Evolutionary conservation across 352 stramenopile genomes (phyloP), one percentile per base, ranked within the genome.

Genomic region (Pythium rhizo-oryzae): DNA sequence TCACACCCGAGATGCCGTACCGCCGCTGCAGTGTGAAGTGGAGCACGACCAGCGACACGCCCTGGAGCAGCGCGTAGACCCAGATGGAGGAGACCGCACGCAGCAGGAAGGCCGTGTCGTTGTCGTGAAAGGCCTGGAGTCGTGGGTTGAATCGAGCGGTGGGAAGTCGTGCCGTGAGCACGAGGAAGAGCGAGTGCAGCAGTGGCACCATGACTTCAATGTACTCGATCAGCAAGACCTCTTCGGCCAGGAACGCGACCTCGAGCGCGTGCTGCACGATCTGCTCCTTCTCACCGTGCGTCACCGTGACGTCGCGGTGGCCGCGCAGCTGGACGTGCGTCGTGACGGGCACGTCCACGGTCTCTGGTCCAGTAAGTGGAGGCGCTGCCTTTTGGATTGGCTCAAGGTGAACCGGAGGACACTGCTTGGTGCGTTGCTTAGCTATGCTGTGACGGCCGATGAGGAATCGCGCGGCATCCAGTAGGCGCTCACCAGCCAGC

Each of bases 211-310:
- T 47, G 24, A 70, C 64, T 46, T 70, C 64, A 19, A 70, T 59
- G 41, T 65, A 70, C 64, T 70, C 64, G 39, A 70, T 23, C n/a
- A 70, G 56, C 24, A 70, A 33, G 24, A 72, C 30, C n/a, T 54
- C 21, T 46, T 66, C 51, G 12, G 64, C 44, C 6, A 30, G 8
- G 18, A 50, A 50, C 6, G 33, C 59, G 1, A 54, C 39, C 52
- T 72, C 58, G 4, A 72, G 30, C 4, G 65, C 58, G n/a, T 72
- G 59, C 41, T 55, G 37, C 13, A 72, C 19, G 47, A 72, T 59
- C 18, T 47, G 33, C 30, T 41, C 21, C 2, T 58, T 4, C 12
- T 72, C 23, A 19, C 13, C 28, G 13, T 28, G 41, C n/a, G 23
- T 43, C 28, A 59, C 52, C 16, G 18, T 25, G 25, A 59, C 8